phyloP scores from a whole-genome alignment of 148 eudicot genomes.

The Polygonum aviculare region DNA sequence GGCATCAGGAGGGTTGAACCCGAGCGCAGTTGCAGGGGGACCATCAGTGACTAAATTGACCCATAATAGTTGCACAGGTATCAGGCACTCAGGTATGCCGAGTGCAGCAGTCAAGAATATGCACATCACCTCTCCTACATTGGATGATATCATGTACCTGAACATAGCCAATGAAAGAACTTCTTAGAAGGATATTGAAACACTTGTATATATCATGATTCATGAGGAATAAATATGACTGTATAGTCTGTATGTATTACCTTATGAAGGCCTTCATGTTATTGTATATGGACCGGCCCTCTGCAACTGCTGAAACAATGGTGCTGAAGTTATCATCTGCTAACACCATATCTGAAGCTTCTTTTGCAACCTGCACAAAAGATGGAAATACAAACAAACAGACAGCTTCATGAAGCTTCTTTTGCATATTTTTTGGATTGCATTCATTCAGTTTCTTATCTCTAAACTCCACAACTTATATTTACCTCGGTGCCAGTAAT shows the following conservation, averaged over 20 bases:
- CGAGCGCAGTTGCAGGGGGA: constrained; percentile 94
- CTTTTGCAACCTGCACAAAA: constrained; percentile 69
- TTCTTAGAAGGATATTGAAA: too few species aligned
- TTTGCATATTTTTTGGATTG: too few species aligned
- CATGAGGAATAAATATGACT: neutral
- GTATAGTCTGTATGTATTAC: constrained; percentile 20
- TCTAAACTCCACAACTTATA: too few species aligned
- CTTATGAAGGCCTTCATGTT: constrained; percentile 96
- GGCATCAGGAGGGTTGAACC: constrained; percentile 82
- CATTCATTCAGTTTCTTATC: neutral
- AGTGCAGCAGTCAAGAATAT: constrained; percentile 87
- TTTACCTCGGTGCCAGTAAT: constrained; percentile 85
- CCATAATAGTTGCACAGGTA: constrained; percentile 91
- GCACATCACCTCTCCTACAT: constrained; percentile 84
- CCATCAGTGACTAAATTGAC: constrained; percentile 94
- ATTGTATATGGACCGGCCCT: constrained; percentile 81
- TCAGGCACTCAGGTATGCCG: constrained; percentile 82
- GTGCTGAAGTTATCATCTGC: constrained; percentile 92
- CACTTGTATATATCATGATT: neutral
- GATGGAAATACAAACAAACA: neutral
- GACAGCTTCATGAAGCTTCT: too few species aligned
- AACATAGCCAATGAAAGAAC: neutral
- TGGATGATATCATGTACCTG: constrained; percentile 98
- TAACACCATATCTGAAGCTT: constrained; percentile 92
- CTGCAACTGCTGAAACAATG: constrained; percentile 82